These are phyloP conservation scores for Recurvomyces mirabilis DNA, from an alignment of 495 filamentous ascomycete species.

Conservation along the genomic window DNA sequence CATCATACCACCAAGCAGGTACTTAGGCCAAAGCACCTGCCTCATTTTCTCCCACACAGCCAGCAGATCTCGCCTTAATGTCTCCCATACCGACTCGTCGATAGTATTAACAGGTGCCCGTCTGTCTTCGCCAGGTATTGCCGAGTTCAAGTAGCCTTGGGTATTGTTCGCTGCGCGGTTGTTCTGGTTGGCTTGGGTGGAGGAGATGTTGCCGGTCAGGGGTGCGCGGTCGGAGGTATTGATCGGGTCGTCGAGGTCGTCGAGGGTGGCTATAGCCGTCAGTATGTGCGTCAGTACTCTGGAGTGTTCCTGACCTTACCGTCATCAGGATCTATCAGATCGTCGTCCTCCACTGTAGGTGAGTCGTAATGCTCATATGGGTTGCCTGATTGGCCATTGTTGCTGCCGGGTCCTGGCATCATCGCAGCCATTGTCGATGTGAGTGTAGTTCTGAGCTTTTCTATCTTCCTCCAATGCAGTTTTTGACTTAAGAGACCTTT, in stretches of 20 bases:
- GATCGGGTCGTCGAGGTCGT: conserved; percentile 89
- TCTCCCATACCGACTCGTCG: conserved; percentile 94
- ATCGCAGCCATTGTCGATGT: too few relatives aligned
- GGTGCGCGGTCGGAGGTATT: conserved; percentile 59
- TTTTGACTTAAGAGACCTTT: not conserved
- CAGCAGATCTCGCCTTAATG: conserved; percentile 75
- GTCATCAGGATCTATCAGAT: conserved; percentile 93
- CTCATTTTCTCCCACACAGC: conserved; percentile 97
- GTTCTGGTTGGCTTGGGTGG: conserved; percentile 38
- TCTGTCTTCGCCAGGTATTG: conserved; percentile 90
- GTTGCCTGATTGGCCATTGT: conserved; percentile 24
- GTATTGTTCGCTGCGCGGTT: conserved; percentile 36
- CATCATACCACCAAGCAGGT: conserved; percentile 65
- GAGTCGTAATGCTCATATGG: conserved; percentile 51
- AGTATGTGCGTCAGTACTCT: too few relatives aligned
- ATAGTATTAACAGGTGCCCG: conserved; percentile 85
- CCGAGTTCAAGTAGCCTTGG: conserved; percentile 67
- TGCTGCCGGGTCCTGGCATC: too few relatives aligned
- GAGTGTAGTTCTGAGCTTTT: too few relatives aligned
- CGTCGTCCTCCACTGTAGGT: conserved; percentile 62
- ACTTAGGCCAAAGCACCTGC: conserved; percentile 95
- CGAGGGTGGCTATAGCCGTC: conserved; percentile 57
- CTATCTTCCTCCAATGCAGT: too few relatives aligned
- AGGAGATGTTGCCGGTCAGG: conserved; percentile 68
- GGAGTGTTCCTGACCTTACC: too few relatives aligned